These are phyloP conservation scores for Eucalyptus regnans DNA, from an alignment of 345 rosid genomes.

Conservation along the genomic window DNA sequence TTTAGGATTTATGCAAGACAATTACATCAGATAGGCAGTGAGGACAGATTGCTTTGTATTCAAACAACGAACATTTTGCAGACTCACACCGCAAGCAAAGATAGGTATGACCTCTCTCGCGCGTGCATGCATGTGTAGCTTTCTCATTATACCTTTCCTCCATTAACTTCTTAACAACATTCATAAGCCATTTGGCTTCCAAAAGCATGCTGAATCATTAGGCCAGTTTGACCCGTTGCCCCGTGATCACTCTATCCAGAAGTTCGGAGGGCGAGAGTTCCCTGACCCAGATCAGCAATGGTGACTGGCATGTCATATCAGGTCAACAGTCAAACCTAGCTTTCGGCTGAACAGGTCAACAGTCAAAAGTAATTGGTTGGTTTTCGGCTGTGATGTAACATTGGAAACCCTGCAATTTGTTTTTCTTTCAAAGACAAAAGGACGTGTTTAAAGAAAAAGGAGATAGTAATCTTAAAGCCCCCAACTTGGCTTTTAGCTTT, in stretches of 20 bases:
- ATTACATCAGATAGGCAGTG: neutral
- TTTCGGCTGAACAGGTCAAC: neutral
- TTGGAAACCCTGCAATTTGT: neutral
- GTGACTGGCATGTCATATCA: neutral
- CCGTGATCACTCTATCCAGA: neutral
- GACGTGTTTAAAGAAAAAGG: neutral
- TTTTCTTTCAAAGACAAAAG: neutral
- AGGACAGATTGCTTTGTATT: conserved; percentile 18
- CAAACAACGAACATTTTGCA: conserved; percentile 5
- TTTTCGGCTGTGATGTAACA: neutral
- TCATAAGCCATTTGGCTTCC: neutral
- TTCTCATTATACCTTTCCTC: neutral
- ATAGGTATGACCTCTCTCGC: conserved; percentile 15
- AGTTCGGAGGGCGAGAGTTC: neutral
- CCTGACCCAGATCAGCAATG: neutral
- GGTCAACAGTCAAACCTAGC: neutral
- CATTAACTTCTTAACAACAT: neutral
- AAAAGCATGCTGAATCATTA: neutral
- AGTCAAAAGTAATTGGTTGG: neutral
- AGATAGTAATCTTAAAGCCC: neutral
- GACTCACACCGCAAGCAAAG: conserved; percentile 19
- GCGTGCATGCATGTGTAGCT: neutral
- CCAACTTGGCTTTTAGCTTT: neutral
- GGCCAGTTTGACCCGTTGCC: neutral
- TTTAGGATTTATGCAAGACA: neutral